Evolutionary conservation across 371 early-diverging fungal species (phyloP), one percentile per base, ranked within the genome.

Genomic region (Apophysomyces variabilis): DNA sequence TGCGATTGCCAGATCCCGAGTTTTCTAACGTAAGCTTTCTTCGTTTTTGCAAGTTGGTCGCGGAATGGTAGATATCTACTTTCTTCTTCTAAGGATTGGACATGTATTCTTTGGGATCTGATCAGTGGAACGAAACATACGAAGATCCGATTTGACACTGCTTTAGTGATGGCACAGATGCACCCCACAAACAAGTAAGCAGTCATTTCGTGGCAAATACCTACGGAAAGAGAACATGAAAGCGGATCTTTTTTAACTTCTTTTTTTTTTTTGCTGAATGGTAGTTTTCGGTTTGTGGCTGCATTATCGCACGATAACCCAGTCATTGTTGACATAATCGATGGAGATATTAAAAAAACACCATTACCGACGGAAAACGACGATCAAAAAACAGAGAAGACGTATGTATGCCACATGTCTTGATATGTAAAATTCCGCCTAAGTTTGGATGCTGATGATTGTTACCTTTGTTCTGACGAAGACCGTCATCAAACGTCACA

Each of bases 51-150:
- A 62, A 91, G 92, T 57, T 91, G 92, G 92, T 87, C 90, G 21
- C 80, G 83, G 32, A 89, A 87, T 60, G 91, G 92, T 13, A 77
- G 89, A 21, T 88, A 82, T 71, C 67, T 93, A 5, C 67, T 93
- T 39, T 87, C 91, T 1, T 83, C 85, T 4, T 90, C 90, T 41
- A 86, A 83, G 60, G 94, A 90, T 57, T 94, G 95, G 86, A 89
- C 86, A 36, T 92, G 93, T 64, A 90, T 95, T n/a, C 74, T 94
- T 12, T 97, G 96, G 96, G 95, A 97, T 74, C 66, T 96, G 32
- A 61, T 83, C 7, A 74, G 79, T 14, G 88, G 85, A 4, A 74
- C 72, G 18, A 79, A 84, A 62, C 71, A 71, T 36, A 58, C 76
- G 37, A 88, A 85, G n/a, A 69, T 90, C 38, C 77, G 87, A 56